A percentile compares a stretch with the other conserved stretches of the same genome.
Evolutionary conservation across 78 protist species (phyloP).

Genomic region (Dictyostelium firmibasis): DNA sequence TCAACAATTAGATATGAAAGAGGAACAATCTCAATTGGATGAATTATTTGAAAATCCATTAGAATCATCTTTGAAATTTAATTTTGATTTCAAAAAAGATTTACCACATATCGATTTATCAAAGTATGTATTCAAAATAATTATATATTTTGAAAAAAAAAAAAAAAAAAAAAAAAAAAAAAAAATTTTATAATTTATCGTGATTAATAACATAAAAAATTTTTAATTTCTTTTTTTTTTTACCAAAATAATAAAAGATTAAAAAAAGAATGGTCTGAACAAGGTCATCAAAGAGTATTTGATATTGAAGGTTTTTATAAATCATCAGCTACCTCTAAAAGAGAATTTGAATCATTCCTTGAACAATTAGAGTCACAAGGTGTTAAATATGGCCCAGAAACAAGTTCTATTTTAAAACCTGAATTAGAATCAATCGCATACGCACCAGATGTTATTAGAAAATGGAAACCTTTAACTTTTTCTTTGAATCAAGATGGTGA

Average conservation of each 20-base stretch:
- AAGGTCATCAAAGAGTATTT: conserved; percentile 52
- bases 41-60: neutral
- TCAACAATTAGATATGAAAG: conserved; percentile 20
- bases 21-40: neutral
- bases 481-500: neutral
- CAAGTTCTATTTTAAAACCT: neutral
- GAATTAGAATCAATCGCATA: conserved; percentile 35
- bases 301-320: conserved; percentile 58
- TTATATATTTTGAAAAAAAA: too few relatives aligned
- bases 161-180: too few relatives aligned
- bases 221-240: neutral
- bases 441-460: conserved; percentile 24
- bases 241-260: neutral
- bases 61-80: neutral
- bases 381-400: conserved; percentile 29
- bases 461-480: conserved; percentile 39
- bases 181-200: too few relatives aligned
- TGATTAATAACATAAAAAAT: too few relatives aligned
- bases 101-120: conserved; percentile 37
- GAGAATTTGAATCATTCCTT: conserved; percentile 20
- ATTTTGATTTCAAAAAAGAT: neutral
- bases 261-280: conserved; percentile 13
- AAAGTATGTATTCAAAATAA: conserved; percentile 26
- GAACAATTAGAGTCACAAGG: conserved; percentile 33
- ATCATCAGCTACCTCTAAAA: conserved; percentile 32